Evolutionary conservation across 2,329 filamentous ascomycete species (phyloP).

Genomic region (Penicillium olsonii): DNA sequence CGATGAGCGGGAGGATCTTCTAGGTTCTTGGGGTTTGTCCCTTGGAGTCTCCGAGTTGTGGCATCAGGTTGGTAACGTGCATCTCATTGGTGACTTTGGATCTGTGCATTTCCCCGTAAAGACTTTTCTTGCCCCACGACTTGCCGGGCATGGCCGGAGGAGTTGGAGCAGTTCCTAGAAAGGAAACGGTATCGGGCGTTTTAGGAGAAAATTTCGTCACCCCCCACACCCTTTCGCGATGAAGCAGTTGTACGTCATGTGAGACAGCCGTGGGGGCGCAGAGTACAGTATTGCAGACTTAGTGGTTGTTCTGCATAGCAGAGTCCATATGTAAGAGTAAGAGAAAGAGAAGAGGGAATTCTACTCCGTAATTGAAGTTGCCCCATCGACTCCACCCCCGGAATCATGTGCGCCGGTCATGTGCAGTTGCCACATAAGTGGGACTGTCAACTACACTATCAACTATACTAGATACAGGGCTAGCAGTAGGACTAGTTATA

Average conservation of each 20-base stretch:
- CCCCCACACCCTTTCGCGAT: slow-evolving; percentile 1
- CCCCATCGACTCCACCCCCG: slow-evolving; percentile 8
- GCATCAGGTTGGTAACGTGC: neutral
- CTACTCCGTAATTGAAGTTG: no score
- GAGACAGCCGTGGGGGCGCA: neutral
- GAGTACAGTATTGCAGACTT: no score
- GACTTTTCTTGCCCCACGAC: slow-evolving; percentile 17
- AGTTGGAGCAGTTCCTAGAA: neutral
- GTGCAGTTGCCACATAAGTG: slow-evolving; percentile 17
- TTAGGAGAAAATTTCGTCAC: slow-evolving; percentile 20
- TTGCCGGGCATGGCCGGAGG: slow-evolving; percentile 16
- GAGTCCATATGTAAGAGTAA: neutral
- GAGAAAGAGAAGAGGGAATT: neutral
- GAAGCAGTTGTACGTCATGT: slow-evolving; percentile 13
- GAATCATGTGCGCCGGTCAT: slow-evolving; percentile 19
- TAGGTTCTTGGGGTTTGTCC: neutral
- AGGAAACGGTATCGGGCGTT: slow-evolving; percentile 20
- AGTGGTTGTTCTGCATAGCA: no score
- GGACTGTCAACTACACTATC: slow-evolving; percentile 1
- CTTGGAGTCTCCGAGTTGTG: neutral
- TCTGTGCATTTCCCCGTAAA: neutral
- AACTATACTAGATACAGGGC: no score
- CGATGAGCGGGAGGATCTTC: neutral
- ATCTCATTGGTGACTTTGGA: slow-evolving; percentile 4
- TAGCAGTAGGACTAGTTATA: no score